Base-by-base conservation (phyloP, 1,139 yeast genomes). In the Magnusiomyces sp. region DNA sequence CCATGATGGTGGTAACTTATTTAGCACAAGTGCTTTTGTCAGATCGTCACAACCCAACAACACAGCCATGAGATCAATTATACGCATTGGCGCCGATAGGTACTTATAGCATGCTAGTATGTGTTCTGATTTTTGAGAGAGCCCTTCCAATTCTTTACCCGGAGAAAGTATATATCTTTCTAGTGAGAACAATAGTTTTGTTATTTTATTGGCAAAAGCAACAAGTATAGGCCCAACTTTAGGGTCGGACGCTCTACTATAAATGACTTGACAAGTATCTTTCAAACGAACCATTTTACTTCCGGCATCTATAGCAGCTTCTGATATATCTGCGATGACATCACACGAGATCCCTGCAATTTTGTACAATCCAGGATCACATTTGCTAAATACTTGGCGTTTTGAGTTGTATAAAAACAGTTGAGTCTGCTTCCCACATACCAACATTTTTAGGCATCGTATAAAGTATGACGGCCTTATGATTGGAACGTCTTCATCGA, bases 11-110 rank as follows among this genome's bases (percentile, higher is more conserved):
- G 69, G 69, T 7, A 65, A 51, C 10, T 57, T 40, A 11, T 54
- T 52, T 16, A 65, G 52, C 6, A 50, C 46, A 2, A 63, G 57
- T 1, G 58, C 50, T n/a, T 40, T 36, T 1, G 53, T 29, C 16
- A 62, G 45, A 45, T 65, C 62, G 4, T 57, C 60, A 47, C 69
- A 65, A 1, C 69, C 69, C 14, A 65, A 53, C 6, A 65, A 53
- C 23, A 58, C 51, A 6, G 67, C 59, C 13, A 64, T 54, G 36
- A 55, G 53, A 10, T 54, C 51, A 2, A 60, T 54, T 17, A 60
- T 50, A 5, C 50, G 48, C 39, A 54, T 53, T 1, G 62, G 60
- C 23, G 43, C 48, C 19, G 51, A 56, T 6, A 61, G 39, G 13
- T 16, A 14, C 14, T 50, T 50, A 27, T 53, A 48, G 42, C 60